Percentiles rank a stretch among this genome's conserved stretches.
Conservation (phyloP, 2,329 filamentous ascomycete species). For the Talaromyces sp. region DNA sequence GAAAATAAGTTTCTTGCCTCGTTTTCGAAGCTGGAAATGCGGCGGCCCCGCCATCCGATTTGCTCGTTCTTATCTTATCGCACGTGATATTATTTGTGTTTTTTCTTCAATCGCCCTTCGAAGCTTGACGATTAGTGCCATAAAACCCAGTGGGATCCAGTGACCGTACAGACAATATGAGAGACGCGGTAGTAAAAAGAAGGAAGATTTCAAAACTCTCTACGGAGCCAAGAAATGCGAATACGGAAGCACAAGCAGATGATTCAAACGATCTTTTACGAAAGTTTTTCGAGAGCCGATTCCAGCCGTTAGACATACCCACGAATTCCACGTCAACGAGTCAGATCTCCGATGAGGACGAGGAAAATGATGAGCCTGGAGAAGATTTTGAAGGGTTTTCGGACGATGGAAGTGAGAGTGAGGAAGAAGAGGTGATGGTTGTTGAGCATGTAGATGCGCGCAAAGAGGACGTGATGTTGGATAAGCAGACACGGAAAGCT, state of each 20-base stretch:
- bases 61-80: slow-evolving; percentile 33
- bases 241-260: slow-evolving; percentile 34
- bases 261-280: slow-evolving; percentile 73
- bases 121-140: not conserved
- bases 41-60: not conserved
- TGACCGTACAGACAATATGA: slow-evolving; percentile 3
- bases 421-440: slow-evolving; percentile 52
- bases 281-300: slow-evolving; percentile 82
- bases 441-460: slow-evolving; percentile 58
- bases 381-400: slow-evolving; percentile 15
- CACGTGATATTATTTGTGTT: slow-evolving; percentile 32
- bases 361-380: slow-evolving; percentile 44
- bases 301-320: slow-evolving; percentile 61
- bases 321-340: not conserved
- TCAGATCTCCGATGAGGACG: slow-evolving; percentile 25
- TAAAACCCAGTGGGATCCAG: not conserved
- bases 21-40: not conserved
- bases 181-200: slow-evolving; percentile 4
- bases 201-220: slow-evolving; percentile 8
- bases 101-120: not conserved
- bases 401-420: slow-evolving; percentile 43
- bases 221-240: slow-evolving; percentile 19
- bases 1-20: not conserved
- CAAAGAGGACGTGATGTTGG: slow-evolving; percentile 47
- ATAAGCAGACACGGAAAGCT: slow-evolving; percentile 68